Evolutionary conservation across 2,329 filamentous ascomycete genomes (phyloP), one percentile per base, ranked within the genome.

Genomic region (Polytolypa hystricis): DNA sequence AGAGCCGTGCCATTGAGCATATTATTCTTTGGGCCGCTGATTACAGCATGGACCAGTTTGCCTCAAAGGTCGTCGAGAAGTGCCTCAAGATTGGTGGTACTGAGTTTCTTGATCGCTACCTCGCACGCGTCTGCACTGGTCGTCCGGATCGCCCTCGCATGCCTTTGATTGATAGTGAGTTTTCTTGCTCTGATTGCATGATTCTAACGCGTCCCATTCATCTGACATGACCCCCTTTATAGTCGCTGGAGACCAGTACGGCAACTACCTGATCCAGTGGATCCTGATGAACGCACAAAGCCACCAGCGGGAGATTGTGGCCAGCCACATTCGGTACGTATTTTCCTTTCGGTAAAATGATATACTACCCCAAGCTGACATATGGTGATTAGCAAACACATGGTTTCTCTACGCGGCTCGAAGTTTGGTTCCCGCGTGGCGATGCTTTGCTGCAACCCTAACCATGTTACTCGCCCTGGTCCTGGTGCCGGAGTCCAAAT

Each of bases 21-120:
- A 89, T 98, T 53, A 81, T 98, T 47, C 81, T 81, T 45, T 93
- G 85, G 61, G 84, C 87, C 20, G 83, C 85, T 11, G 87, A 95
- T 62, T 98, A 96, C 64, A 96, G 89, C 62, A 95, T 93, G 74
- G 91, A 98, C 51, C 91, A 98, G 55, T 98, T 95, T 56, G 93
- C 91, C 29, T 98, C 91, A 42, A 98, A 98, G 63, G 91, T 98
- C 30, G 89, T 98, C 42, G 89, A 98, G 65, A 98, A 98, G 65
- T 98, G 91, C 53, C 76, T 98, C 48, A 98, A 98, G 69, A 93
- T 98, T 63, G 85, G 89, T 30, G 84, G 86, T 18, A 64, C 72
- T 17, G 89, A 96, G 31, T 98, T 98, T 55, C 72, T 98, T 29
- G 75, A 86, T 42, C 84, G 85, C 43, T 98, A 96, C 55, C 77